phyloP scores from a whole-genome alignment of 257 asterid genomes.

The Nyctanthes arbortristis region DNA sequence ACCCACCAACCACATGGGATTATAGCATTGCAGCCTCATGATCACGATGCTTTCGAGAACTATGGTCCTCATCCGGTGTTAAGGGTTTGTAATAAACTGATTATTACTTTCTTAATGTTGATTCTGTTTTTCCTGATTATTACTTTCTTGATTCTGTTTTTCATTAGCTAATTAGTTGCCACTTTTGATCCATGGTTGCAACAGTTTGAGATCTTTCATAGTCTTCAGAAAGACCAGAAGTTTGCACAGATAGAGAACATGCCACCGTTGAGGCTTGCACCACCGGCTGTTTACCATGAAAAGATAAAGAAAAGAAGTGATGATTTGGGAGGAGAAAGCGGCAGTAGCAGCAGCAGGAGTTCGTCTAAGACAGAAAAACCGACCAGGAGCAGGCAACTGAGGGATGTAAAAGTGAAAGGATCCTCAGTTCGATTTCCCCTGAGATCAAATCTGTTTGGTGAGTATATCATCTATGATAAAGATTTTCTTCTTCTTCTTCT shows the following conservation, averaged over 20 bases:
- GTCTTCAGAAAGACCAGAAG: conserved; percentile 61
- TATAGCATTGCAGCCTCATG: conserved; percentile 41
- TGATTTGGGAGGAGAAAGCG: conserved; percentile 52
- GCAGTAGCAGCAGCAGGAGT: conserved; percentile 37
- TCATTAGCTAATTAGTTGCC: neutral
- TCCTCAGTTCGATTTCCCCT: conserved; percentile 69
- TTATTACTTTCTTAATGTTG: conserved; percentile 1
- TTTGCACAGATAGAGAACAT: conserved; percentile 54
- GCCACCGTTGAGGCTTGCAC: conserved; percentile 87
- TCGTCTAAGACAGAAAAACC: conserved; percentile 53
- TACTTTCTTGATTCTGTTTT: too few relatives aligned
- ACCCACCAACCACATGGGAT: conserved; percentile 39
- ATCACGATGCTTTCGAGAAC: conserved; percentile 58
- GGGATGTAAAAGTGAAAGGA: conserved; percentile 69
- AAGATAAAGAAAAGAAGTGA: conserved; percentile 71
- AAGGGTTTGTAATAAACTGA: conserved; percentile 48
- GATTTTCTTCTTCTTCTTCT: too few relatives aligned
- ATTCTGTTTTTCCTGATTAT: neutral
- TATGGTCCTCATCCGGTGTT: conserved; percentile 50
- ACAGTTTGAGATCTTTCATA: conserved; percentile 86
- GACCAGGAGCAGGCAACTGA: conserved; percentile 42
- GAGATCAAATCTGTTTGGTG: conserved; percentile 72
- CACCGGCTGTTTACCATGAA: conserved; percentile 97
- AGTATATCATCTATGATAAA: too few relatives aligned
- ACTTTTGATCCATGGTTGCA: conserved; percentile 23